Evolutionary conservation across 345 rosid species (phyloP), one percentile per base, ranked within the genome.

Genomic region (Nephelium lappaceum): DNA sequence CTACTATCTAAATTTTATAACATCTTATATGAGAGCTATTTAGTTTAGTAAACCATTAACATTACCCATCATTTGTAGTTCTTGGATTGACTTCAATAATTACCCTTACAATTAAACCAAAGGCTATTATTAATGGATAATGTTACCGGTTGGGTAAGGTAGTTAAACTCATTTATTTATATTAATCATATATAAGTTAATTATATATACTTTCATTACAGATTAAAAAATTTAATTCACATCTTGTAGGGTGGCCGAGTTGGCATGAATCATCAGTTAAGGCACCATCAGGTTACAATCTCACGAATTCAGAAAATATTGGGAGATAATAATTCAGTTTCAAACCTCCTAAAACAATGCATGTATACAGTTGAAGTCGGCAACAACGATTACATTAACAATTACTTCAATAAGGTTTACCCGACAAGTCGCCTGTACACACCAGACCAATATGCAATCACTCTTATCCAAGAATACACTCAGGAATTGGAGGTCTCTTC

Each of bases 381-480:
- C 19, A 38, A 18, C 25, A 80, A 75, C 21, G 77, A 80, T 15
- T 76, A 80, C 57, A 31, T 80, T 0, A 63, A 71, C 47, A 81
- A 76, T n/a, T 81, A 76, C 76, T 76, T 61, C 41, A 4, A 11
- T 43, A 51, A 62, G 2, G 0, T 42, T 1, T 79, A 86, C 9
- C 0, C 18, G 0, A 53, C 77, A 69, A 61, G 69, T 27, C 0
- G 15, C 21, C 43, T 12, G 0, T 86, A 38, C 62, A 51, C 75
- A 38, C 27, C 79, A 6, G 82, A 81, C 4, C 74, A 79, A 67
- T 85, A 70, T 64, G 88, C 88, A 53, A 49, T 7, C 6, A 25
- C 15, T 6, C 86, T 84, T 66, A 71, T 81, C 70, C 53, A 42
- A 57, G 63, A 49, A 38, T 83, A 79, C 45, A 31, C 65, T 47